phyloP scores from a whole-genome alignment of 352 stramenopile genomes.

The Phytophthora hybrid region DNA sequence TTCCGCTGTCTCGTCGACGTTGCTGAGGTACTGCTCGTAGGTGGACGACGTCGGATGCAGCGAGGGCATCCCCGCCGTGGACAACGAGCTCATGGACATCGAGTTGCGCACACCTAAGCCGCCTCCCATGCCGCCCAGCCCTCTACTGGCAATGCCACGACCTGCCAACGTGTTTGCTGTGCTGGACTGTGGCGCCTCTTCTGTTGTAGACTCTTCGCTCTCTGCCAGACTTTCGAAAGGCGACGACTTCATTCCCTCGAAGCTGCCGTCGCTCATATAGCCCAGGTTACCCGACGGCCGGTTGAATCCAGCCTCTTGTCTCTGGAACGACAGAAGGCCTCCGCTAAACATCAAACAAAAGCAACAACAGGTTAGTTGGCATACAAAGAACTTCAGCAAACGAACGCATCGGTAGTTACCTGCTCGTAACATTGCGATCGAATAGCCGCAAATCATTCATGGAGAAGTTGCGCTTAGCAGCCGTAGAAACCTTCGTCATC shows the following conservation, averaged over 20 bases:
- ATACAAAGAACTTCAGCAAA: neutral
- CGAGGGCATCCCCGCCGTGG: conserved; percentile 58
- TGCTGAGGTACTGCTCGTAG: conserved; percentile 90
- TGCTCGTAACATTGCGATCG: conserved; percentile 57
- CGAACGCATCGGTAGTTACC: conserved; percentile 41
- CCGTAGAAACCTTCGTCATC: conserved; percentile 87
- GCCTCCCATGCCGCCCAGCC: conserved; percentile 29
- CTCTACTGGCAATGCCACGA: conserved; percentile 40
- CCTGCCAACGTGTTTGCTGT: conserved; percentile 24
- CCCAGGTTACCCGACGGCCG: conserved; percentile 35
- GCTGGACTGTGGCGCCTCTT: conserved; percentile 17
- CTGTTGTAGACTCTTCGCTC: conserved; percentile 24
- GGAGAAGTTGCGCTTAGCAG: conserved; percentile 85
- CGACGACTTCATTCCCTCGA: conserved; percentile 54
- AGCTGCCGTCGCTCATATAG: conserved; percentile 58
- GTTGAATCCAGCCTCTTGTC: conserved; percentile 29
- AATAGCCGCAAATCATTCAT: conserved; percentile 86
- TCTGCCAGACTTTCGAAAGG: conserved; percentile 41
- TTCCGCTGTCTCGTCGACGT: conserved; percentile 85
- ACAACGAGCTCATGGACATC: conserved; percentile 90
- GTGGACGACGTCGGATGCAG: conserved; percentile 77
- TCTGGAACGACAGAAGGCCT: conserved; percentile 41
- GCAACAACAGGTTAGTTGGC: conserved; percentile 2
- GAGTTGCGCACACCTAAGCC: conserved; percentile 56
- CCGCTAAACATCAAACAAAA: conserved; percentile 34